Percentiles rank a stretch among this genome's conserved stretches.
Evolutionary conservation across 2,329 filamentous ascomycete genomes (phyloP).

Genomic region (Penicillium sumatraense): DNA sequence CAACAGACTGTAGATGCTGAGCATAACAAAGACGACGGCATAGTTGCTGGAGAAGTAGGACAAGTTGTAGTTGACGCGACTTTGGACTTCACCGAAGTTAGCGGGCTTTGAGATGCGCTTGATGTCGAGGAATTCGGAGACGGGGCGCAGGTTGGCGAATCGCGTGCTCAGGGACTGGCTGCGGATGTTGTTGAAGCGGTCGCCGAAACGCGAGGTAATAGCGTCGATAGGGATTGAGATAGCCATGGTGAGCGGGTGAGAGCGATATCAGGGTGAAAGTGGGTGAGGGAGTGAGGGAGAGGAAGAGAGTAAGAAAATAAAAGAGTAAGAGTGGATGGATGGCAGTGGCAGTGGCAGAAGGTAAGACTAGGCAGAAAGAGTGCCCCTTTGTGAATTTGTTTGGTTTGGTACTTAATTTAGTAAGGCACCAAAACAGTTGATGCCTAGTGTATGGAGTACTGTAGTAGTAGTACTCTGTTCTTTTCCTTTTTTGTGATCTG

Average conservation of each 20-base stretch:
- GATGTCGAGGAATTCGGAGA: constrained; percentile 93
- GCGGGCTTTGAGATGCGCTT: constrained; percentile 93
- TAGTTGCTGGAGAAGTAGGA: constrained; percentile 99
- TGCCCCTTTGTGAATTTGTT: too few relatives aligned
- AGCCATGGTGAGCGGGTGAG: constrained; percentile 69
- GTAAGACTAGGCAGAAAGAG: too few relatives aligned
- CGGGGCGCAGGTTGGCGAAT: constrained; percentile 88
- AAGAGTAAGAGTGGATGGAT: neutral
- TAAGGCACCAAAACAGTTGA: too few relatives aligned
- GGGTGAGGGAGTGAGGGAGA: constrained; percentile 1
- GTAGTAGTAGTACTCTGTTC: too few relatives aligned
- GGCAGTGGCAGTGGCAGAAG: constrained; percentile 4
- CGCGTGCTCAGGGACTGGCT: constrained; percentile 77
- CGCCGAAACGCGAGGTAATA: constrained; percentile 88
- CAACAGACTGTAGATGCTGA: constrained; percentile 92
- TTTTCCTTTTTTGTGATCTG: too few relatives aligned
- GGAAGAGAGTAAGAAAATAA: neutral
- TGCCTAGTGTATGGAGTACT: too few relatives aligned
- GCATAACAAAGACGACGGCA: constrained; percentile 88
- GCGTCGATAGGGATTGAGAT: constrained; percentile 92
- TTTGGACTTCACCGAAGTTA: constrained; percentile 89
- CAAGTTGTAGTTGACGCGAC: constrained; percentile 94
- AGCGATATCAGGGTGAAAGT: neutral
- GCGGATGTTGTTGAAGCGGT: constrained; percentile 83
- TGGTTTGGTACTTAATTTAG: too few relatives aligned